phyloP scores from a whole-genome alignment of 2,329 filamentous ascomycete genomes.

The Verticillium isaacii region DNA sequence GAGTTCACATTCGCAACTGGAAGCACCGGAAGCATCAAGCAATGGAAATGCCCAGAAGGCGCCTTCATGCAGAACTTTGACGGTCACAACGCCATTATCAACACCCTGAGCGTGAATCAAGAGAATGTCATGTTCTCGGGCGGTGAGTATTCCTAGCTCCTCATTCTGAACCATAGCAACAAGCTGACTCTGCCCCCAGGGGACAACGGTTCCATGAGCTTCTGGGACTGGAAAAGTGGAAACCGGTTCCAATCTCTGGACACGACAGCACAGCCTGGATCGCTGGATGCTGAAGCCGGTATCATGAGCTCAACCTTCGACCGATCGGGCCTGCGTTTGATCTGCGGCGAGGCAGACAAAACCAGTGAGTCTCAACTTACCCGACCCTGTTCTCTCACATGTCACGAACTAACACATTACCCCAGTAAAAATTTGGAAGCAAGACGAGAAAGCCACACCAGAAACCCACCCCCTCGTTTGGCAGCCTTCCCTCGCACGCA shows the following conservation, averaged over 20 bases:
- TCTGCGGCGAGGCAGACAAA: slow-evolving; percentile 95
- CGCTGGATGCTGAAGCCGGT: slow-evolving; percentile 87
- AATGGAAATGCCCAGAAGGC: slow-evolving; percentile 98
- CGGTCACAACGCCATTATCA: slow-evolving; percentile 94
- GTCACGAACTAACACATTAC: slow-evolving; percentile 15
- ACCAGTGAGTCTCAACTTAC: slow-evolving; percentile 55
- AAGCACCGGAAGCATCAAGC: slow-evolving; percentile 92
- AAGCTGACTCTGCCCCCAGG: slow-evolving; percentile 25
- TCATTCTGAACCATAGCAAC: not conserved
- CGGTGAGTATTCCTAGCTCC: slow-evolving; percentile 31
- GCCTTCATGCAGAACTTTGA: slow-evolving; percentile 99
- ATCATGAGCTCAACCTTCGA: slow-evolving; percentile 95
- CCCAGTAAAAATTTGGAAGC: slow-evolving; percentile 90
- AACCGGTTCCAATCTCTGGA: slow-evolving; percentile 87
- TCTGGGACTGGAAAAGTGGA: slow-evolving; percentile 99
- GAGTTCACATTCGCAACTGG: slow-evolving; percentile 97
- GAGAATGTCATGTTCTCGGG: slow-evolving; percentile 95
- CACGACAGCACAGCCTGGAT: slow-evolving; percentile 89
- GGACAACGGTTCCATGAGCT: slow-evolving; percentile 93
- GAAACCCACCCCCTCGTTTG: slow-evolving; percentile 90
- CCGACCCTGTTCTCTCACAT: not conserved
- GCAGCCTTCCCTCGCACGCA: slow-evolving; percentile 74
- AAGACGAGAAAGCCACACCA: slow-evolving; percentile 83
- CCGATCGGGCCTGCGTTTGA: slow-evolving; percentile 78
- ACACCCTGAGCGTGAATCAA: slow-evolving; percentile 87